These are phyloP conservation scores for Myrmaecium sp. DNA, from an alignment of 2,329 filamentous ascomycete genomes.

Conservation along the genomic window DNA sequence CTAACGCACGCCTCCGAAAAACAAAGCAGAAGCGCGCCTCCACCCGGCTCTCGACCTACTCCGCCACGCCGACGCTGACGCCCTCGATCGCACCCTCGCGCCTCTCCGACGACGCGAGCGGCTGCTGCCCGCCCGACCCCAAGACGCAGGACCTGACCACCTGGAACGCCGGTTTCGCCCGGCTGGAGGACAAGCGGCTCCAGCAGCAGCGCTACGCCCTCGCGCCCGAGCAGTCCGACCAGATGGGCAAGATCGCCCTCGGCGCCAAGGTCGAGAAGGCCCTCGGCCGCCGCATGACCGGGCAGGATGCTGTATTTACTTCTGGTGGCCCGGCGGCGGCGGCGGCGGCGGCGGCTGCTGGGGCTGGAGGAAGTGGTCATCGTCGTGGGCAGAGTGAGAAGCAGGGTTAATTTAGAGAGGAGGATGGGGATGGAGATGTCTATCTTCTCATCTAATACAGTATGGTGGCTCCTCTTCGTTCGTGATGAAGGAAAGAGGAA, in stretches of 20 bases:
- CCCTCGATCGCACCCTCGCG: conserved; percentile 30
- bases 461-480: too few relatives aligned
- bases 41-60: conserved; percentile 33
- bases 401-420: too few relatives aligned
- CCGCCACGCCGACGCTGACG: conserved; percentile 31
- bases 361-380: too few relatives aligned
- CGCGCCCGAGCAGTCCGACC: conserved; percentile 62
- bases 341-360: too few relatives aligned
- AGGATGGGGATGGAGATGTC: too few relatives aligned
- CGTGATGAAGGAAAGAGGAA: too few relatives aligned
- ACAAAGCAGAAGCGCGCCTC: conserved; percentile 19
- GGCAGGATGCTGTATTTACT: conserved; percentile 77
- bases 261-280: conserved; percentile 84
- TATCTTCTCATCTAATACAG: too few relatives aligned
- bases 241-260: conserved; percentile 70
- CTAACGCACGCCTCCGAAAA: conserved; percentile 13
- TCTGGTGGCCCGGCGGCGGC: too few relatives aligned
- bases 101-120: conserved; percentile 16
- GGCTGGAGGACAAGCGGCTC: conserved; percentile 80
- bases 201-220: conserved; percentile 66
- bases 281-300: conserved; percentile 67
- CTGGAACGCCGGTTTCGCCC: conserved; percentile 64
- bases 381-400: too few relatives aligned
- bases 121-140: too few relatives aligned
- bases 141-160: conserved; percentile 50